Conservation (phyloP, 2,329 filamentous ascomycete species). For the Penicillium fuscoglaucum region DNA sequence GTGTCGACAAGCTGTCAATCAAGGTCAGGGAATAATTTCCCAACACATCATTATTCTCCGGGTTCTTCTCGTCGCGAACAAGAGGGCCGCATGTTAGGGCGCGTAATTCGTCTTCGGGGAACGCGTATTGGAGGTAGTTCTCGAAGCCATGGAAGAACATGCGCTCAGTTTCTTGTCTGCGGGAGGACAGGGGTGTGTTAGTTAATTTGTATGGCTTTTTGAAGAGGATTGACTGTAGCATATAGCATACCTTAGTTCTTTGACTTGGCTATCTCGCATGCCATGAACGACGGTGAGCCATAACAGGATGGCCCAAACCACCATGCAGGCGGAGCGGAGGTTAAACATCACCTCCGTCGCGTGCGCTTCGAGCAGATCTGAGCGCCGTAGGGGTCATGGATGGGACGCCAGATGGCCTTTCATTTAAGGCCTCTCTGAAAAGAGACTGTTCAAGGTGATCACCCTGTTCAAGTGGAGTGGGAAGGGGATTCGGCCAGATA, state of each 20-base stretch:
- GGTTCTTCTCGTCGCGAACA: conserved; percentile 77
- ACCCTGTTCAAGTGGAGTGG: conserved; percentile 5
- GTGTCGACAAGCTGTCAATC: conserved; percentile 90
- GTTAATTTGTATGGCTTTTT: neutral
- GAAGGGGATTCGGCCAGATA: conserved; percentile 34
- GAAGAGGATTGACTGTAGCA: neutral
- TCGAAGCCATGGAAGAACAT: conserved; percentile 98
- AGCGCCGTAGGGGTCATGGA: conserved; percentile 28
- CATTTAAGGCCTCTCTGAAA: neutral
- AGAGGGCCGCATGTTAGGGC: conserved; percentile 82
- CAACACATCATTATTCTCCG: conserved; percentile 89
- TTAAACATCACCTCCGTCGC: conserved; percentile 43
- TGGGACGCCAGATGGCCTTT: conserved; percentile 15
- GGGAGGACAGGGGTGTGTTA: neutral
- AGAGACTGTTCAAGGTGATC: neutral
- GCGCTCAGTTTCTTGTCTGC: conserved; percentile 52
- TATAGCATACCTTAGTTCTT: conserved; percentile 36
- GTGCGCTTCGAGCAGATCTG: conserved; percentile 38
- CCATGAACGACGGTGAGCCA: conserved; percentile 38
- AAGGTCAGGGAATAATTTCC: conserved; percentile 96
- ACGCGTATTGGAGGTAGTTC: conserved; percentile 91
- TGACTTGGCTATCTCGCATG: conserved; percentile 39
- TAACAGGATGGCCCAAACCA: conserved; percentile 36
- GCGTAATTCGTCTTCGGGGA: conserved; percentile 92
- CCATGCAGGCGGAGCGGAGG: conserved; percentile 35